These are phyloP conservation scores for Fusarium concolor DNA, from an alignment of 2,329 filamentous ascomycete genomes.

Conservation along the genomic window DNA sequence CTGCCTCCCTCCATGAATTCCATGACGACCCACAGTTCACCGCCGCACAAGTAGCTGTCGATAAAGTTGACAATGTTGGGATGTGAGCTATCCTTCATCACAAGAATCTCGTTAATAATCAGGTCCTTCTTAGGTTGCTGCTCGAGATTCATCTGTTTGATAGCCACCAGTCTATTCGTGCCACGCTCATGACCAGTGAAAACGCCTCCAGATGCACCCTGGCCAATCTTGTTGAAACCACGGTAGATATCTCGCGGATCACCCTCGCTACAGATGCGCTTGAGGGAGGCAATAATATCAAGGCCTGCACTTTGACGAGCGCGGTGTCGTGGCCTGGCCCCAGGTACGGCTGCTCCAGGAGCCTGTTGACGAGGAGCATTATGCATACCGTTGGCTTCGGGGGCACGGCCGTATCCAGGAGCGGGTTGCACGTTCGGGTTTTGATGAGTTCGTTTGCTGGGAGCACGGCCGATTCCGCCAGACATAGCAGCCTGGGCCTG, in stretches of 20 bases:
- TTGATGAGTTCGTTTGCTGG: slow-evolving; percentile 74
- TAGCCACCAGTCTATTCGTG: slow-evolving; percentile 89
- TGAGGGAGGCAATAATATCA: slow-evolving; percentile 85
- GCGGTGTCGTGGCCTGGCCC: slow-evolving; percentile 78
- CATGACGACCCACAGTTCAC: slow-evolving; percentile 99
- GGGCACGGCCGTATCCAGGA: slow-evolving; percentile 46
- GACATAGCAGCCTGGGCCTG: slow-evolving; percentile 82
- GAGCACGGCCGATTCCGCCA: slow-evolving; percentile 75
- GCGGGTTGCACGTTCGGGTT: slow-evolving; percentile 37
- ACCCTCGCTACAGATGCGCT: slow-evolving; percentile 88
- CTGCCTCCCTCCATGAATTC: slow-evolving; percentile 99
- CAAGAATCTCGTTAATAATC: slow-evolving; percentile 98
- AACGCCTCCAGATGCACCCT: slow-evolving; percentile 95
- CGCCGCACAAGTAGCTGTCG: slow-evolving; percentile 90
- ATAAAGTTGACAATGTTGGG: slow-evolving; percentile 99
- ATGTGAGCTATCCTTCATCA: slow-evolving; percentile 99
- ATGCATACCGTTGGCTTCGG: slow-evolving; percentile 49
- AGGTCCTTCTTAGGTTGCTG: slow-evolving; percentile 99
- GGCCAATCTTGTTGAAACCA: slow-evolving; percentile 92
- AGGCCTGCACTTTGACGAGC: slow-evolving; percentile 81
- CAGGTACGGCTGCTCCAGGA: slow-evolving; percentile 56
- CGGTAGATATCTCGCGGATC: slow-evolving; percentile 91
- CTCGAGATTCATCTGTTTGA: slow-evolving; percentile 99
- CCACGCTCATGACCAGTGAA: slow-evolving; percentile 89
- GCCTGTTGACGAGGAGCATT: slow-evolving; percentile 53